phyloP scores from a whole-genome alignment of 202 grass and related monocot genomes.

The Schoenoplectus triqueter region DNA sequence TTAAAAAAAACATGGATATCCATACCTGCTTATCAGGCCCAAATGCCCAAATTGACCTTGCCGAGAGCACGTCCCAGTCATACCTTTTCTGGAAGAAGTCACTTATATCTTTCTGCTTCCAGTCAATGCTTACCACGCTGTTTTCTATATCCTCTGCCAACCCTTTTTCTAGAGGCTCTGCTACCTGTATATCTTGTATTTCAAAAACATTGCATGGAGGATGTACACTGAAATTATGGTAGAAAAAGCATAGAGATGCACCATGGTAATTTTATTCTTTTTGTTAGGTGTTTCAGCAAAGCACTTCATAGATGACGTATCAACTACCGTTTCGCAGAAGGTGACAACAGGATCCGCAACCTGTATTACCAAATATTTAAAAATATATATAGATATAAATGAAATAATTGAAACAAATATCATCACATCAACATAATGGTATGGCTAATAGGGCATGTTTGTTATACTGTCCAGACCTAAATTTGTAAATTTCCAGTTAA shows the following conservation, averaged over 20 bases:
- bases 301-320: constrained; percentile 99
- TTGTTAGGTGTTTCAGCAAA: constrained; percentile 99
- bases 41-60: constrained; percentile 96
- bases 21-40: constrained; percentile 91
- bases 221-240: constrained; percentile 3
- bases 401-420: not conserved
- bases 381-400: constrained; percentile 17
- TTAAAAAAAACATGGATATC: not conserved
- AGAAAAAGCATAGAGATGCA: constrained; percentile 36
- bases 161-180: constrained; percentile 93
- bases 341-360: constrained; percentile 99
- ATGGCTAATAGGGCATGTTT: not conserved
- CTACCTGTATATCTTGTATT: constrained; percentile 58
- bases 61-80: constrained; percentile 96
- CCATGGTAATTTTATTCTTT: constrained; percentile 99
- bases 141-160: constrained; percentile 98
- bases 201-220: constrained; percentile 23
- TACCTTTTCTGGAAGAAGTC: constrained; percentile 98
- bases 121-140: constrained; percentile 84
- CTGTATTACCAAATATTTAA: constrained; percentile 52
- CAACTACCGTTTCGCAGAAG: constrained; percentile 97
- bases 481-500: not conserved
- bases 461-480: constrained; percentile 3
- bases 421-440: not conserved
- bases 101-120: constrained; percentile 94